Evolutionary conservation across 306 rosid genomes (phyloP), one percentile per base, ranked within the genome.

Genomic region (Echinosophora koreensis): DNA sequence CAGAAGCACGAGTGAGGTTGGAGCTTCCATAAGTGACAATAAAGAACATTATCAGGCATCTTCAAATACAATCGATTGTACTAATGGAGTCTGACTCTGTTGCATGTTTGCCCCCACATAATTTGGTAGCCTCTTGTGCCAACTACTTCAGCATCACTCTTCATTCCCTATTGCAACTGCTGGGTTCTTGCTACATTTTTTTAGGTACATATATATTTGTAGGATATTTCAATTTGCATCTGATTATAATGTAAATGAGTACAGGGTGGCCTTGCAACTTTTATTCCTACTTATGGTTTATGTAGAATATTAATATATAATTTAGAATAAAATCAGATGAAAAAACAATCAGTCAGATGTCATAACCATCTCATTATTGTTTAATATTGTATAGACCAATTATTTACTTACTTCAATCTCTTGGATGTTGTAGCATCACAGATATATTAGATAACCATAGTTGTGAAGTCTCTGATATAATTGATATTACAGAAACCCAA

Each of bases 1-100:
- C 66, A 79, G 87, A 73, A 82, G 87, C 54, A 47, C 18, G 3
- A 71, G 82, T 27, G 92, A 80, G 30, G 87, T 82, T 71, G 90
- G 87, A 47, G 73, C 85, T 7, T 41, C 66, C 44, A 73, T 70
- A 22, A 5, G 22, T 67, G 81, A 82, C 59, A 88, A 83, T 67
- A 88, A 79, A 77, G 72, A 22, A 22, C 22, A 67, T 79, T 58
- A 74, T 16, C 77, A 64, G 39, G 30, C 91, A 38, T 47, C 82
- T 6, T 66, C 58, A 17, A 55, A 8, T 42, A 79, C 46, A 79
- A 82, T 37, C 59, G 84, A 76, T 67, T 42, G 66, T 59, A 17
- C 34, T 81, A 58, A 49, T 73, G 80, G 58, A 58, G 70, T 59
- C 28, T 85, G 56, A 82, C 66, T 30, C 68, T 47, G 15, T n/a